phyloP scores from a whole-genome alignment of 805 yeast species.

The Spathaspora hagerdaliae region DNA sequence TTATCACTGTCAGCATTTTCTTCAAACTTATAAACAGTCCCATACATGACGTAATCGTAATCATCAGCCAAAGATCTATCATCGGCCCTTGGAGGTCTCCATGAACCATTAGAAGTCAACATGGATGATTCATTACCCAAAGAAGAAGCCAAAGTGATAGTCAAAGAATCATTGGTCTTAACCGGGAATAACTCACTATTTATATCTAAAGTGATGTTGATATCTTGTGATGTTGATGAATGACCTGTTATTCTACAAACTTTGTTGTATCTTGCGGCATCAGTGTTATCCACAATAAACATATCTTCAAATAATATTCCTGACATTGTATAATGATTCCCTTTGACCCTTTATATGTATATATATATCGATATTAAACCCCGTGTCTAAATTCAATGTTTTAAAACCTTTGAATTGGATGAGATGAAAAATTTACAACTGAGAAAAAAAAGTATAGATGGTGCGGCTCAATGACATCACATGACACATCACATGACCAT shows the following conservation, averaged over 20 bases:
- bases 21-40: constrained; percentile 94
- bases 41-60: constrained; percentile 97
- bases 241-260: constrained; percentile 86
- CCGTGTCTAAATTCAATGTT: background rate
- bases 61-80: constrained; percentile 91
- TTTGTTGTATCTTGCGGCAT: constrained; percentile 85
- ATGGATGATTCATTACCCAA: constrained; percentile 46
- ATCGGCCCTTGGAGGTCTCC: constrained; percentile 82
- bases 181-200: constrained; percentile 92
- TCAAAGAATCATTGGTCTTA: constrained; percentile 65
- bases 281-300: constrained; percentile 80
- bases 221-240: constrained; percentile 76
- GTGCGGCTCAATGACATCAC: too few species aligned
- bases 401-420: background rate
- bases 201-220: constrained; percentile 81
- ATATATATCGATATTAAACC: too few species aligned
- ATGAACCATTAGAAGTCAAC: constrained; percentile 55
- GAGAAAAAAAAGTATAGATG: background rate
- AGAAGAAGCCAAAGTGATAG: constrained; percentile 81
- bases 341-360: background rate
- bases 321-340: constrained; percentile 25
- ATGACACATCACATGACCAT: too few species aligned
- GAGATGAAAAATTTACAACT: constrained; percentile 2
- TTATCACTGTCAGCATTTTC: constrained; percentile 65
- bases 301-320: constrained; percentile 88